phyloP scores from a whole-genome alignment of 1,284 basidiomycete genomes.

The Leccinum fallax region DNA sequence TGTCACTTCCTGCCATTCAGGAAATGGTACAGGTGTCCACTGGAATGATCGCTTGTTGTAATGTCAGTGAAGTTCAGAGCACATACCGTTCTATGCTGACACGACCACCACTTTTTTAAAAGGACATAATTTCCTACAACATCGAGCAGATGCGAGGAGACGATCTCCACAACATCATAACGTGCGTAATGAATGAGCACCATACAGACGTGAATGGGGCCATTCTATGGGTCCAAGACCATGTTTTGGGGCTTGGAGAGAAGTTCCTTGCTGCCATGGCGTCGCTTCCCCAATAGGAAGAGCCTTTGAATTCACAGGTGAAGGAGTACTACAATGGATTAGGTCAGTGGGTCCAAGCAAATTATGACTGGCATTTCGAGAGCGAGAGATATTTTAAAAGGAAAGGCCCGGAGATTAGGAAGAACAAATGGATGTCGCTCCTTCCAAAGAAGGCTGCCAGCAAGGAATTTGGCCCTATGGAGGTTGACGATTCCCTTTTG shows the following conservation, averaged over 20 bases:
- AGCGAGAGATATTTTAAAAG: neutral
- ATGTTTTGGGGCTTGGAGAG: neutral
- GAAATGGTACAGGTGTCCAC: neutral
- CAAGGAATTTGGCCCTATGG: neutral
- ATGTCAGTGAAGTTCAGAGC: neutral
- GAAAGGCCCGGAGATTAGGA: neutral
- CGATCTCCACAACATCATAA: neutral
- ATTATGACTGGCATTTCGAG: neutral
- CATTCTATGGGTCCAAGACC: slow-evolving; percentile 35
- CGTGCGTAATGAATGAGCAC: slow-evolving; percentile 40
- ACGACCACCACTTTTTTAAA: neutral
- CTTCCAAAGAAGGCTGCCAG: neutral
- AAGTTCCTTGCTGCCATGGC: neutral
- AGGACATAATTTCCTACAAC: neutral
- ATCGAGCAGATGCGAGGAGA: neutral
- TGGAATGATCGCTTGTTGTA: neutral
- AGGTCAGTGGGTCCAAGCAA: neutral
- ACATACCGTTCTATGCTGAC: neutral
- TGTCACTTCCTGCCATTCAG: neutral
- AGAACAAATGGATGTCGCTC: neutral
- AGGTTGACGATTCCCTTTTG: neutral
- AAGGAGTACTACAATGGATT: neutral
- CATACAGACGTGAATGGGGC: slow-evolving; percentile 38
- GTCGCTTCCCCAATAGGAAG: neutral
- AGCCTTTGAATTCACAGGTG: neutral